Conservation (phyloP, 75 land plant genomes). For the Cupressus sempervirens region DNA sequence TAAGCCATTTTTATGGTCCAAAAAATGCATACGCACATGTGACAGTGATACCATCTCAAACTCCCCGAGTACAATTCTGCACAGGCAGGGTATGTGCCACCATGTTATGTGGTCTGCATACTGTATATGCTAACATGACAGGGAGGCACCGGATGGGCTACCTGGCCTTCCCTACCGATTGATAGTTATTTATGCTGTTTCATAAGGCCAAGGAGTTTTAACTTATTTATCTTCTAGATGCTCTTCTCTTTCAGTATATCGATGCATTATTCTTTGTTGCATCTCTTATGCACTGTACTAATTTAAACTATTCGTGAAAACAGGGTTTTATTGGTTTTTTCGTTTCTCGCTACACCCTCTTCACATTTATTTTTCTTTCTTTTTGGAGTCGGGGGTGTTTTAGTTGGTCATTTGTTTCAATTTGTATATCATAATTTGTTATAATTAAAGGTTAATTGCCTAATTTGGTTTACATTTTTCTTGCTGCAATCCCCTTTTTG, state of each 20-base stretch:
- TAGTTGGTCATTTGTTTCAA: not conserved
- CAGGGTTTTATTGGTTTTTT: not conserved
- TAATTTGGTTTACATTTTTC: not conserved
- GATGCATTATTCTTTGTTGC: not conserved
- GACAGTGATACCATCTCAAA: not conserved
- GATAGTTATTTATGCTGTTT: not conserved
- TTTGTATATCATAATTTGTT: not conserved
- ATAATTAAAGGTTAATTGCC: not conserved
- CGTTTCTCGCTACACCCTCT: not conserved
- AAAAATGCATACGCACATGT: not conserved
- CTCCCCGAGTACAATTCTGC: not conserved
- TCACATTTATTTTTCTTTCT: too few species aligned
- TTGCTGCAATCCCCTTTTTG: too few species aligned
- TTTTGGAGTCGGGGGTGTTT: not conserved
- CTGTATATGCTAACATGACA: not conserved
- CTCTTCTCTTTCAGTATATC: too few species aligned
- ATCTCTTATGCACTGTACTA: not conserved
- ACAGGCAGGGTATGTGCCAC: not conserved
- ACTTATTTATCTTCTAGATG: too few species aligned
- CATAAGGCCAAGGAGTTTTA: not conserved
- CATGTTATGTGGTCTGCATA: too few species aligned
- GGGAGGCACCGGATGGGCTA: not conserved
- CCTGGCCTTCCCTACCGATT: not conserved
- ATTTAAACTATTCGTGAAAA: not conserved
- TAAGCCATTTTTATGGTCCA: too few species aligned